These are phyloP conservation scores for Pseudotsuga menziesii DNA, from an alignment of 75 land plant species.

Conservation along the genomic window DNA sequence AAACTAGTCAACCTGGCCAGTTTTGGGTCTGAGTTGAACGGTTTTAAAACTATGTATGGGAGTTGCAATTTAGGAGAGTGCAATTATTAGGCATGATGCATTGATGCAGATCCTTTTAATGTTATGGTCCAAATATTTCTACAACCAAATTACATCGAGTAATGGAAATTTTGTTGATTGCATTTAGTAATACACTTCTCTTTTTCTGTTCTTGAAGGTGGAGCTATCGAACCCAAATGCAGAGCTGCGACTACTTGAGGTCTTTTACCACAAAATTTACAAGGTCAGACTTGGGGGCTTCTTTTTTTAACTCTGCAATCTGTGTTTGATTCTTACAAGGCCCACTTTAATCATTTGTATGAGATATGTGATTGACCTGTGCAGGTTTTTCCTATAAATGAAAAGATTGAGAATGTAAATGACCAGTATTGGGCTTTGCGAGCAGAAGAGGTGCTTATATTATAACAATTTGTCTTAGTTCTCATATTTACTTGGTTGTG, in stretches of 20 bases:
- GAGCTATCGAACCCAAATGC: conserved; percentile 29
- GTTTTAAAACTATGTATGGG: too few species aligned
- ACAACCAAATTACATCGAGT: background rate
- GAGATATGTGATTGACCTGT: conserved; percentile 7
- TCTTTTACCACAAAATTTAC: conserved; percentile 31
- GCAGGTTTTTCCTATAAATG: conserved; percentile 28
- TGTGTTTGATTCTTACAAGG: background rate
- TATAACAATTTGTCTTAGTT: background rate
- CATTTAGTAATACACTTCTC: background rate
- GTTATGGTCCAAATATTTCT: background rate
- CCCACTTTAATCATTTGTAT: background rate
- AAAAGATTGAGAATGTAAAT: conserved; percentile 34
- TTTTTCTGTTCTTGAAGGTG: conserved; percentile 13
- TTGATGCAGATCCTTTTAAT: background rate
- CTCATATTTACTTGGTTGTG: too few species aligned
- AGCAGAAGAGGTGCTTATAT: conserved; percentile 22
- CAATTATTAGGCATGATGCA: background rate
- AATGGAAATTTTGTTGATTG: background rate
- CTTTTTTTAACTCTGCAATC: background rate
- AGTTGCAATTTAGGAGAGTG: too few species aligned
- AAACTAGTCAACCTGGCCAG: too few species aligned
- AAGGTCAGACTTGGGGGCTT: conserved; percentile 16
- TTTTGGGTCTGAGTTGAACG: too few species aligned
- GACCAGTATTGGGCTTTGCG: conserved; percentile 34
- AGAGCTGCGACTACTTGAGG: conserved; percentile 27